phyloP scores from a whole-genome alignment of 2,329 filamentous ascomycete species.

The Catunica adiposa region DNA sequence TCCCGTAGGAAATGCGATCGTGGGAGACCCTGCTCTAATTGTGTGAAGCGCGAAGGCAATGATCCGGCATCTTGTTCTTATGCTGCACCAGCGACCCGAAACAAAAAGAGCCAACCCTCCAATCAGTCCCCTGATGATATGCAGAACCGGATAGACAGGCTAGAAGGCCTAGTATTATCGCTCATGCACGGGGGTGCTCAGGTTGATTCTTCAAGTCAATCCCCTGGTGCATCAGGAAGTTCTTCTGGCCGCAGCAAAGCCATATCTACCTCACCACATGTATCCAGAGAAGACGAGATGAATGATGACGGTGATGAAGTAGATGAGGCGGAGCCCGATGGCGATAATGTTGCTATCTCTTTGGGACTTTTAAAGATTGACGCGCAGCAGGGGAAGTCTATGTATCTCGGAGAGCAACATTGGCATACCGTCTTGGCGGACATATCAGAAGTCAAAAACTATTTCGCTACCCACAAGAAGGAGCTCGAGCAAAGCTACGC shows the following conservation, averaged over 20 bases:
- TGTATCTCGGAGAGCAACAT: slow-evolving; percentile 69
- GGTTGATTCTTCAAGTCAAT: slow-evolving; percentile 25
- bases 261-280: slow-evolving; percentile 1
- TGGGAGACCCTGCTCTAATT: slow-evolving; percentile 82
- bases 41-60: slow-evolving; percentile 73
- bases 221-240: neutral
- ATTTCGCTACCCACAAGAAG: slow-evolving; percentile 73
- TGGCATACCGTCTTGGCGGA: slow-evolving; percentile 68
- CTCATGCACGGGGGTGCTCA: slow-evolving; percentile 74
- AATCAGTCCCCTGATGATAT: slow-evolving; percentile 68
- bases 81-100: slow-evolving; percentile 48
- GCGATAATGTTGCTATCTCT: slow-evolving; percentile 40
- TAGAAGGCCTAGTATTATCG: slow-evolving; percentile 81
- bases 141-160: slow-evolving; percentile 92
- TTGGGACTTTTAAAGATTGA: slow-evolving; percentile 75
- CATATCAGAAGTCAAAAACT: slow-evolving; percentile 86
- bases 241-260: slow-evolving; percentile 5
- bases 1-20: slow-evolving; percentile 72
- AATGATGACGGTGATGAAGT: slow-evolving; percentile 16
- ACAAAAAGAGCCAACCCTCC: slow-evolving; percentile 55
- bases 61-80: slow-evolving; percentile 74
- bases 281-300: neutral
- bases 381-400: slow-evolving; percentile 55
- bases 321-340: neutral
- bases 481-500: slow-evolving; percentile 71